phyloP scores from a whole-genome alignment of 345 rosid species.

The Excoecaria cochinchinensis region DNA sequence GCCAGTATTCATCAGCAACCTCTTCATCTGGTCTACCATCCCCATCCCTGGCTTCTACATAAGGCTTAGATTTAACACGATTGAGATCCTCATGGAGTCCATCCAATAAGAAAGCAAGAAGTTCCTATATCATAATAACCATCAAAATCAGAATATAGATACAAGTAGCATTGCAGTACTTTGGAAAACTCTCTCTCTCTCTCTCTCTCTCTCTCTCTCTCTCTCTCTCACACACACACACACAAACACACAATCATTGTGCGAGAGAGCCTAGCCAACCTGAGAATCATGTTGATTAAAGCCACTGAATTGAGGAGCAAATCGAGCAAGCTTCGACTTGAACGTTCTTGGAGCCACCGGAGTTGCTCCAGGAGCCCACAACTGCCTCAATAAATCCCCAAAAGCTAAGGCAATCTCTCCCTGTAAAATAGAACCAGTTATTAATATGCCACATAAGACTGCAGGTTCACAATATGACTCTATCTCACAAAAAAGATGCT shows the following conservation, averaged over 20 bases:
- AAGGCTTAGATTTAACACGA: conserved; percentile 83
- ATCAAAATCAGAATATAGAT: neutral
- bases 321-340: conserved; percentile 76
- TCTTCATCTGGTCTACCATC: conserved; percentile 75
- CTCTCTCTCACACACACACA: neutral
- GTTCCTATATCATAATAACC: conserved; percentile 48
- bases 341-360: conserved; percentile 70
- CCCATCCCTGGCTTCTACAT: conserved; percentile 79
- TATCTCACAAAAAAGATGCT: conserved; percentile 1
- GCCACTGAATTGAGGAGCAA: conserved; percentile 98
- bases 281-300: conserved; percentile 98
- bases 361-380: conserved; percentile 72
- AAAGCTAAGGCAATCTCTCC: conserved; percentile 91
- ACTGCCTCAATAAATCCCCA: conserved; percentile 77
- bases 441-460: conserved; percentile 19
- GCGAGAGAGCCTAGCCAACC: conserved; percentile 36
- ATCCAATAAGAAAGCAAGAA: conserved; percentile 86
- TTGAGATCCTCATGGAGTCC: conserved; percentile 96
- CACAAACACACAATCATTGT: neutral
- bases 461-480: conserved; percentile 16
- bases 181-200: neutral
- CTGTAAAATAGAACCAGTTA: conserved; percentile 37
- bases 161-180: too few species aligned
- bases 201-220: neutral
- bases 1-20: conserved; percentile 90